Evolutionary conservation across 176 grass and related monocot genomes (phyloP), one percentile per base, ranked within the genome.

Genomic region (Musa schizocarpa): DNA sequence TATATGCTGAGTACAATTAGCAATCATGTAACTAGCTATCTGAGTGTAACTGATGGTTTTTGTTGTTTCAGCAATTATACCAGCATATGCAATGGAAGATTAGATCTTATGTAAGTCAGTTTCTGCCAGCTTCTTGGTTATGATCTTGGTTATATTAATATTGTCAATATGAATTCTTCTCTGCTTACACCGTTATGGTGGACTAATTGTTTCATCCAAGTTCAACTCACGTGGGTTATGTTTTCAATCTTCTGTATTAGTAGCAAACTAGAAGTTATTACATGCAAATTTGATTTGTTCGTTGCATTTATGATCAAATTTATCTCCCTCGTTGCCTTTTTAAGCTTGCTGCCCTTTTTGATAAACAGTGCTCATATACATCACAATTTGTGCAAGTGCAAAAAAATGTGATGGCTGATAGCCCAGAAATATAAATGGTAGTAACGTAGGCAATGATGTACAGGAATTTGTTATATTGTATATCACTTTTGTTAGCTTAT

Each of bases 11-110:
- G 27, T 49, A 50, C 23, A 69, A 27, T 21, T 26, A 51, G 68
- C 68, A 70, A 10, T 50, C 12, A 51, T 8, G 34, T n/a, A 70
- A 8, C 68, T 50, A 70, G 17, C 68, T 50, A 1, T 70, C 43
- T 69, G 68, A 51, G 11, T 54, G 17, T 78, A 23, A 25, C 64
- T 81, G 68, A 21, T 78, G 61, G 34, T 65, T 72, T 80, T 83
- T 64, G 9, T 75, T 54, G 66, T 88, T 87, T 86, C 86, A 98
- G 94, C 86, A 78, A 54, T 68, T 98, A 65, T 93, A 88, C 78
- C 90, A 91, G 58, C 86, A 93, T 66, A 89, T 98, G 88, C 83
- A 93, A 70, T 93, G 80, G 76, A 98, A 98, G 84, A 78, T 93
- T 72, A 93, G 84, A 82, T 85, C 84, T 50, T 83, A 86, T 82